A percentile compares a stretch with the other conserved stretches of the same genome.
phyloP scores from a whole-genome alignment of 1,284 basidiomycete genomes.

The Ganoderma sinense region DNA sequence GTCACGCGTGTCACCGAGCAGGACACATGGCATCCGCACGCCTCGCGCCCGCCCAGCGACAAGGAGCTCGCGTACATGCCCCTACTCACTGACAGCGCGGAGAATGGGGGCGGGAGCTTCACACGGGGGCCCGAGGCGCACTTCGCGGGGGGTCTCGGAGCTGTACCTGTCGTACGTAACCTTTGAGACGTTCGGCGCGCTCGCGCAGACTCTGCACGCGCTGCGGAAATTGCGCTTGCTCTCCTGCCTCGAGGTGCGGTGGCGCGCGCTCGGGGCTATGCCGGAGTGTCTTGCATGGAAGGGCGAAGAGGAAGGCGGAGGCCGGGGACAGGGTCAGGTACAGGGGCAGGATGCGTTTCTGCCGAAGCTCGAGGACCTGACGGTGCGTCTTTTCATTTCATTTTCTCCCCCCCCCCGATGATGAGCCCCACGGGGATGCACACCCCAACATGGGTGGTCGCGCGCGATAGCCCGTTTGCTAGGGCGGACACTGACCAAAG shows the following conservation, averaged over 20 bases:
- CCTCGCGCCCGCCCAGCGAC: neutral
- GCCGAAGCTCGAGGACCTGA: neutral
- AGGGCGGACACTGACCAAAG: neutral
- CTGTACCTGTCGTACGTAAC: neutral
- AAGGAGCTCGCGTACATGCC: neutral
- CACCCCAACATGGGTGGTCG: neutral
- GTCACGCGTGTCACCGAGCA: neutral
- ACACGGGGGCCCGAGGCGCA: neutral
- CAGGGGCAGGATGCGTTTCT: neutral
- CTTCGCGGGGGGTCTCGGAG: neutral
- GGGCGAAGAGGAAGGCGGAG: neutral
- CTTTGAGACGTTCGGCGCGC: neutral
- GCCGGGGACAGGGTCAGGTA: neutral
- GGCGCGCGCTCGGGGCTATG: neutral
- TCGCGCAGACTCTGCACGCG: neutral
- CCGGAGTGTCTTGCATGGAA: neutral
- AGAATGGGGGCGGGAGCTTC: neutral
- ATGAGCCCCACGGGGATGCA: neutral
- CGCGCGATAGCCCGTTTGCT: too few relatives aligned
- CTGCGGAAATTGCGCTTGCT: neutral
- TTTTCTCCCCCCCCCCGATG: neutral
- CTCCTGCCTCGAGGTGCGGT: neutral
- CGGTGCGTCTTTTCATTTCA: neutral
- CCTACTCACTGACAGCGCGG: neutral
- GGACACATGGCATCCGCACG: constrained; percentile 1